Percentiles rank a stretch among this genome's conserved stretches.
phyloP scores from a whole-genome alignment of 202 grass and related monocot genomes.

The Carex sylvatica region DNA sequence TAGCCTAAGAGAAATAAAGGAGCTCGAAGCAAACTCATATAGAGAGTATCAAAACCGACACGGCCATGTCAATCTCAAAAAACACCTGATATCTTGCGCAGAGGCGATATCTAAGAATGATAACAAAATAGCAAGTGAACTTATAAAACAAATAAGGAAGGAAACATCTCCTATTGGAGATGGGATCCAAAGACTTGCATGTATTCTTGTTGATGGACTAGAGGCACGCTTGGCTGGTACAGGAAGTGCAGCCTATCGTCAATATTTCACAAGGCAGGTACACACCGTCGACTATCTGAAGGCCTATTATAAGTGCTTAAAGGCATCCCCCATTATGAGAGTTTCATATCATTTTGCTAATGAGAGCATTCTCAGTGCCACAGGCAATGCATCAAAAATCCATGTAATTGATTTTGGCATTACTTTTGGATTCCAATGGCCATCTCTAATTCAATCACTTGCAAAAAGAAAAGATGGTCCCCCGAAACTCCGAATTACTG shows the following conservation, averaged over 20 bases:
- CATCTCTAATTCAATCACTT: slow-evolving; percentile 45
- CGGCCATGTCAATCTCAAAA: slow-evolving; percentile 43
- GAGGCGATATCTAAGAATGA: slow-evolving; percentile 45
- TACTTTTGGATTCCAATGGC: slow-evolving; percentile 69
- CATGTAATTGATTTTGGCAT: slow-evolving; percentile 74
- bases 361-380: slow-evolving; percentile 39
- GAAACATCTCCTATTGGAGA: slow-evolving; percentile 42
- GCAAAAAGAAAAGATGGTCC: slow-evolving; percentile 36
- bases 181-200: slow-evolving; percentile 53
- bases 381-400: slow-evolving; percentile 29
- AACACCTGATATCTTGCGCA: slow-evolving; percentile 49
- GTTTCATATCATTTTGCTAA: slow-evolving; percentile 45
- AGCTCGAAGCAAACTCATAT: slow-evolving; percentile 15
- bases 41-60: slow-evolving; percentile 31
- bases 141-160: slow-evolving; percentile 39
- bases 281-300: slow-evolving; percentile 28
- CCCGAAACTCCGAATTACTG: slow-evolving; percentile 52
- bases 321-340: slow-evolving; percentile 27
- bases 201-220: slow-evolving; percentile 43
- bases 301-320: slow-evolving; percentile 18
- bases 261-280: not conserved
- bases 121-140: slow-evolving; percentile 29
- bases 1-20: slow-evolving; percentile 9
- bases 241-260: slow-evolving; percentile 33
- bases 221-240: slow-evolving; percentile 46